Conservation (phyloP, 2,329 filamentous ascomycete genomes). For the Byssochlamys sp. region DNA sequence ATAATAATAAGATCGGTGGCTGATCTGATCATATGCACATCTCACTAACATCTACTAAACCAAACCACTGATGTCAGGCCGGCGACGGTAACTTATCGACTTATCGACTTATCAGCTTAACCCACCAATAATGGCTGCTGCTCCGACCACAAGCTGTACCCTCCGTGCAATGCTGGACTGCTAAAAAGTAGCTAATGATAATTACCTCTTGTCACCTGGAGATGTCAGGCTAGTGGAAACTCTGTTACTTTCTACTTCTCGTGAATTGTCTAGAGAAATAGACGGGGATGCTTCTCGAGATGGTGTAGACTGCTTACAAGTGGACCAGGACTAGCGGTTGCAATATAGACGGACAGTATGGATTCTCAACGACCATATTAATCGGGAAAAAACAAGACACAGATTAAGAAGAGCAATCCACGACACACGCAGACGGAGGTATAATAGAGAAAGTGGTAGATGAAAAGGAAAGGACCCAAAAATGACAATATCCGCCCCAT, state of each 20-base stretch:
- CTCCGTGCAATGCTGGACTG: background rate
- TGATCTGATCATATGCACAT: background rate
- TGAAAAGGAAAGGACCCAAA: background rate
- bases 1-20: background rate
- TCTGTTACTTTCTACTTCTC: background rate
- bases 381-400: background rate
- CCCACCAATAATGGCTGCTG: background rate
- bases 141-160: background rate
- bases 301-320: background rate
- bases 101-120: background rate
- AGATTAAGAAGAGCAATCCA: background rate
- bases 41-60: background rate
- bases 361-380: background rate
- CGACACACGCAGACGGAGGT: background rate
- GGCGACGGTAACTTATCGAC: background rate
- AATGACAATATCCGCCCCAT: background rate
- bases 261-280: too few species aligned
- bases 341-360: background rate
- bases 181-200: background rate
- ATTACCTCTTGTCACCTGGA: background rate
- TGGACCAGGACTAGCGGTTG: background rate
- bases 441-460: slow-evolving; percentile 1
- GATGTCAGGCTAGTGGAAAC: background rate
- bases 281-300: too few species aligned
- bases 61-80: background rate